Evolutionary conservation across 441 rosid species (phyloP), one percentile per base, ranked within the genome.

Genomic region (Mallotus japonicus): DNA sequence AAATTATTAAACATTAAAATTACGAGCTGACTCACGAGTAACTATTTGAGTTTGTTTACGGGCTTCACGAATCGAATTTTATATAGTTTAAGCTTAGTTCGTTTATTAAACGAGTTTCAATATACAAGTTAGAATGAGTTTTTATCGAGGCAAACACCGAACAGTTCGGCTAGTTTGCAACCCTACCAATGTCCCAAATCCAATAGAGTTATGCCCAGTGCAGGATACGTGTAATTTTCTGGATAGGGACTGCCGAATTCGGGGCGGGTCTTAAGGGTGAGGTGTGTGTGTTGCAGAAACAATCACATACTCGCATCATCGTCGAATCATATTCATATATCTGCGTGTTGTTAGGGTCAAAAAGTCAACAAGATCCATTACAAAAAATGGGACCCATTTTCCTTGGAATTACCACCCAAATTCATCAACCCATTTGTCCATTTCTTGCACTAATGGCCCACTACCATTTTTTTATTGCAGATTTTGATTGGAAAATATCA

Each of bases 341-440:
- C 20, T 46, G 11, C 44, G 28, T 6, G 24, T 6, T 28, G 46
- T 49, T 34, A 10, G 67, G 32, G 59, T 54, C 50, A 51, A 71
- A 70, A 66, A 37, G 77, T 71, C 79, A 77, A 75, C 61, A 1
- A 37, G 14, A 32, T 69, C 69, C 46, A 49, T 32, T 34, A 28
- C 32, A 2, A 10, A 56, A 3, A 13, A 2, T 61, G 83, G 75
- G 72, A 24, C 66, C 83, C 76, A 65, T 59, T 53, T 63, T 28
- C 42, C 8, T 70, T 13, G 66, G 17, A 56, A 24, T 57, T 20
- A 37, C n/a, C 32, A 11, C 49, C 72, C 32, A 8, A 69, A 10
- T 56, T 55, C 32, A 37, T 40, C 62, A 20, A 19, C 17, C 20
- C 20, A 37, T 16, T 40, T 42, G 51, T 53, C 60, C 9, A 9